Base-by-base conservation (phyloP, 345 rosid genomes). In the Cardamine chenopodiifolia region DNA sequence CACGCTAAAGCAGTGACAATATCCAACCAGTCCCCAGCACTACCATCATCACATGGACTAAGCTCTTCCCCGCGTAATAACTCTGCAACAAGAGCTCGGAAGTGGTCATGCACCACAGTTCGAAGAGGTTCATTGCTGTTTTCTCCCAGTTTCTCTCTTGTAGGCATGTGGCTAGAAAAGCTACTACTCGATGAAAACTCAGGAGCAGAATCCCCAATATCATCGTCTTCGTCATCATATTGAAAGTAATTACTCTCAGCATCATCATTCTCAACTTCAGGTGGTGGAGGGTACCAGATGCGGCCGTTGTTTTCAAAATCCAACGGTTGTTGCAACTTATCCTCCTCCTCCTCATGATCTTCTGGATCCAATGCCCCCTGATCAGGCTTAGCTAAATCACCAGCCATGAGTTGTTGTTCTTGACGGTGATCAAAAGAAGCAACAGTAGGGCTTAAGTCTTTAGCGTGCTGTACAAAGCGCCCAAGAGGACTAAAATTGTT, bases 1-100 rank as follows among this genome's bases (percentile, higher is more conserved):
- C 94, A 90, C 12, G 99, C 96, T 72, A 92, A 40, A 68, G 77
- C 48, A 8, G 98, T 88, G 71, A 96, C 85, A 67, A 89, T 83
- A 79, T 89, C 95, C 64, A 90, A 83, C 99, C 99, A 96, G 77
- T 85, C 88, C 17, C 80, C 93, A 45, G 65, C 60, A 71, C 74
- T 59, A 14, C 79, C 88, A 72, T 86, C 96, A 40, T 85, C 80
- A 32, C 71, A 78, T 58, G 79, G 71, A 55, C 54, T 55, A 62
- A 92, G 85, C 71, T 85, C 91, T 75, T 92, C 97, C 10, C 96
- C 88, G 32, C 78, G 90, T 75, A 96, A 78, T 29, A 96, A 87
- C 84, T 90, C 96, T 4, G 91, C 87, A 4, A 96, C 99, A 77
- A 96, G 99, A 72, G 98, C 99, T 87, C 91, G 84, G 82, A 96